These are phyloP conservation scores for Aspergillus baeticus DNA, from an alignment of 495 filamentous ascomycete species.

Conservation along the genomic window DNA sequence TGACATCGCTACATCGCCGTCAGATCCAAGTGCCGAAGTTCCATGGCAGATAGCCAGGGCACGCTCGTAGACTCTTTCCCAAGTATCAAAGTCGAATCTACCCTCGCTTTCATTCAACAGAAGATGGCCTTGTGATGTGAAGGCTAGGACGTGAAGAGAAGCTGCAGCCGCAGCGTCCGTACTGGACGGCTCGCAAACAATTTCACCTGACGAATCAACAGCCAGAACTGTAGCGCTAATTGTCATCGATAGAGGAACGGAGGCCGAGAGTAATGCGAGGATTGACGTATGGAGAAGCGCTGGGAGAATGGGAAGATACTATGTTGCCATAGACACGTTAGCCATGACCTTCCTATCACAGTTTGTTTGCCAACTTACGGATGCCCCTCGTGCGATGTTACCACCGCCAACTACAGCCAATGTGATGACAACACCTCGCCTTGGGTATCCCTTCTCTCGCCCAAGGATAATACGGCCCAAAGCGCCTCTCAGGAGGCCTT, in stretches of 20 bases:
- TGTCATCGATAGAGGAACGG: slow-evolving; percentile 70
- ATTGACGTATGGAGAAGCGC: slow-evolving; percentile 70
- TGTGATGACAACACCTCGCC: slow-evolving; percentile 44
- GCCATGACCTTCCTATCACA: background rate
- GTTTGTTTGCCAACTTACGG: slow-evolving; percentile 53
- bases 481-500: slow-evolving; percentile 30
- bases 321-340: slow-evolving; percentile 12
- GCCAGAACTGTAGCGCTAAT: slow-evolving; percentile 63
- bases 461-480: slow-evolving; percentile 34
- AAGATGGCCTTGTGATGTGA: slow-evolving; percentile 71
- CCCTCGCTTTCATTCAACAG: slow-evolving; percentile 82
- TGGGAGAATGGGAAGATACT: slow-evolving; percentile 76
- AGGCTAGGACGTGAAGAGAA: slow-evolving; percentile 76
- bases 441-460: slow-evolving; percentile 35
- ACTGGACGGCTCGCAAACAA: slow-evolving; percentile 55
- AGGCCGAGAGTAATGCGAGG: slow-evolving; percentile 72
- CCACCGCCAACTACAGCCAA: slow-evolving; percentile 45
- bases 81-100: slow-evolving; percentile 69
- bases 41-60: slow-evolving; percentile 65
- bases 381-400: slow-evolving; percentile 65
- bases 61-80: slow-evolving; percentile 67
- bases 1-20: slow-evolving; percentile 45
- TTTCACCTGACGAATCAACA: slow-evolving; percentile 50
- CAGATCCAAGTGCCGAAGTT: slow-evolving; percentile 29
- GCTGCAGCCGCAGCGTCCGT: slow-evolving; percentile 53